Evolutionary conservation across 768 basidiomycete genomes (phyloP).

Genomic region (Phaeolepiota aurea): DNA sequence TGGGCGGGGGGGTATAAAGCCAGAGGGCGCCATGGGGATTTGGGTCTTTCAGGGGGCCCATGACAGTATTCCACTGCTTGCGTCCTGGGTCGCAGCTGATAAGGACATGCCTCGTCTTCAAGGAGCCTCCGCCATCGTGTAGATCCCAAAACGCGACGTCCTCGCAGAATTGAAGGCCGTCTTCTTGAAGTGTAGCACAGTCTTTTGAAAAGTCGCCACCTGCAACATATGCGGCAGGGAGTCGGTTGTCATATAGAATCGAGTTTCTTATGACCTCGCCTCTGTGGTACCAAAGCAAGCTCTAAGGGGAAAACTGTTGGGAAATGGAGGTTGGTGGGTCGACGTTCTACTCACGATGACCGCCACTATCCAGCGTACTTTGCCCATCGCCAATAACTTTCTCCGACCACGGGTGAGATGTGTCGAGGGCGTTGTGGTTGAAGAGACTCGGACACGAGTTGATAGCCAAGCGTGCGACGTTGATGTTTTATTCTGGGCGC

Average conservation of each 20-base stretch:
- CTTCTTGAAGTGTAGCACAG: constrained; percentile 32
- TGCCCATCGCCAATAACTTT: too few species aligned
- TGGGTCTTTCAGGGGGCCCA: constrained; percentile 61
- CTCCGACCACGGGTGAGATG: too few species aligned
- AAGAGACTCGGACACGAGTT: too few species aligned
- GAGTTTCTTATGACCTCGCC: constrained; percentile 30
- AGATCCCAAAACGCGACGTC: constrained; percentile 61
- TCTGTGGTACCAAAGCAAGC: constrained; percentile 34
- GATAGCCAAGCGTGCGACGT: too few species aligned
- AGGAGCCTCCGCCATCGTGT: constrained; percentile 25
- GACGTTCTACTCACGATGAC: constrained; percentile 1
- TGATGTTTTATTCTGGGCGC: too few species aligned
- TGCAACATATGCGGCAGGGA: constrained; percentile 43
- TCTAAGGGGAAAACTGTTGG: too few species aligned
- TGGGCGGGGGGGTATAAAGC: constrained; percentile 34
- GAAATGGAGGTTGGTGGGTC: background rate
- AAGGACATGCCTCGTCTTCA: constrained; percentile 36
- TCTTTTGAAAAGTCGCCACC: constrained; percentile 38
- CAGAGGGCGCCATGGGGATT: constrained; percentile 53
- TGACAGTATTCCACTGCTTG: constrained; percentile 67
- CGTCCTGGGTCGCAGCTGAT: constrained; percentile 48
- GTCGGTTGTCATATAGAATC: constrained; percentile 30
- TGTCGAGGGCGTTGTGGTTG: too few species aligned
- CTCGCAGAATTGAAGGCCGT: constrained; percentile 48
- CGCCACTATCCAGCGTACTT: too few species aligned